Evolutionary conservation across 495 filamentous ascomycete species (phyloP).

Genomic region (Tuber brumale): DNA sequence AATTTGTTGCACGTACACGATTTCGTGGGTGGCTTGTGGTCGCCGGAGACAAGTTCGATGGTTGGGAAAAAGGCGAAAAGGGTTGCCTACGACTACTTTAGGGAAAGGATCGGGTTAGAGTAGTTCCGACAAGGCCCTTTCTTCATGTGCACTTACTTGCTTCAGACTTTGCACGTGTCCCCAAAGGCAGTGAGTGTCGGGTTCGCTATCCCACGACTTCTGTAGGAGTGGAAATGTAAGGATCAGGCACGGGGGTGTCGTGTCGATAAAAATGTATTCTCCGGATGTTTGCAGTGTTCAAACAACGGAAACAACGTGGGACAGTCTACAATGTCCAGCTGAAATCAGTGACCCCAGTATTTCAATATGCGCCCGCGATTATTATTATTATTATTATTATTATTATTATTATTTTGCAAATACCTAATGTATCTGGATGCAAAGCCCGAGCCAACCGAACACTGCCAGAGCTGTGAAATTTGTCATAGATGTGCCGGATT

Average conservation of each 20-base stretch:
- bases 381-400: too few species aligned
- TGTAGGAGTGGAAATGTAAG: background rate
- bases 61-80: background rate
- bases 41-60: background rate
- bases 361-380: background rate
- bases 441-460: too few species aligned
- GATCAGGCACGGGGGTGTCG: background rate
- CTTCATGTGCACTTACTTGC: too few species aligned
- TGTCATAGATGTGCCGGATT: background rate
- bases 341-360: background rate
- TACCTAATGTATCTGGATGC: too few species aligned
- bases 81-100: background rate
- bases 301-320: background rate
- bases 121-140: background rate
- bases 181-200: background rate
- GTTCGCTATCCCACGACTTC: background rate
- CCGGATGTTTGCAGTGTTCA: background rate
- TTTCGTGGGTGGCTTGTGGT: background rate
- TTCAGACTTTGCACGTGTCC: background rate
- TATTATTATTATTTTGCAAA: too few species aligned
- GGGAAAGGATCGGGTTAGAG: background rate
- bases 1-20: background rate
- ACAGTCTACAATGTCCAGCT: background rate
- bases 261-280: background rate
- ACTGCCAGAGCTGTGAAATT: background rate